Evolutionary conservation across 192 early-diverging fungal genomes (phyloP), one percentile per base, ranked within the genome.

Genomic region (Coemansia pectinata): DNA sequence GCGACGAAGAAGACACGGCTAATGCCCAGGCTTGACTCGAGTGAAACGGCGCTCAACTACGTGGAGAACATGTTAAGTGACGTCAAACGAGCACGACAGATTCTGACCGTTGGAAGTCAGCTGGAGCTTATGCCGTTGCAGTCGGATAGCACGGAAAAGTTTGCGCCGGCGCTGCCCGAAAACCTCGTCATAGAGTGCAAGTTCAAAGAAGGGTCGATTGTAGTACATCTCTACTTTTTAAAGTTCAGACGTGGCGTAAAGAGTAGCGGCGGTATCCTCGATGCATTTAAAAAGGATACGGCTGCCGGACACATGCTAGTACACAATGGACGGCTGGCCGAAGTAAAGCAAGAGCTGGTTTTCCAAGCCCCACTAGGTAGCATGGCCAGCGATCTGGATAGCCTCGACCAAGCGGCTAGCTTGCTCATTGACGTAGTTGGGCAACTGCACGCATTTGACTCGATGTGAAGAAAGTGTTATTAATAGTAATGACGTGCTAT

Each of bases 111-210:
- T 0, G 75, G 62, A 0, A 57, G 59, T 8, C 68, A 74, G 27
- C 80, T 66, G 8, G 62, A 55, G 9, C 59, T 74, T 41, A 67
- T 74, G 80, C 75, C 80, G 1, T 48, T 77, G 25, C 69, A 77
- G 44, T 44, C 72, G 2, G 65, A 70, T 11, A 69, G 63, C 21
- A 19, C 69, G 0, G 76, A 75, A 57, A 83, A 74, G 47, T 83
- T 83, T 67, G 80, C 76, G 29, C 80, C 80, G 1, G 55, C 70
- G n/a, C 62, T 83, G 25, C 80, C 75, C 0, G 72, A 83, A 34
- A 83, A 83, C 62, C 50, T 74, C 17, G 80, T 67, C 9, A 61
- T 83, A 11, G 80, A 83, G 45, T 77, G 75, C 52, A 65, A 53
- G 9, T 53, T 83, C 17, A 44, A 47, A 19, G 74, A 69, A 11